Base-by-base conservation (phyloP, 495 filamentous ascomycete genomes). In the Aspergillus egyptiacus region DNA sequence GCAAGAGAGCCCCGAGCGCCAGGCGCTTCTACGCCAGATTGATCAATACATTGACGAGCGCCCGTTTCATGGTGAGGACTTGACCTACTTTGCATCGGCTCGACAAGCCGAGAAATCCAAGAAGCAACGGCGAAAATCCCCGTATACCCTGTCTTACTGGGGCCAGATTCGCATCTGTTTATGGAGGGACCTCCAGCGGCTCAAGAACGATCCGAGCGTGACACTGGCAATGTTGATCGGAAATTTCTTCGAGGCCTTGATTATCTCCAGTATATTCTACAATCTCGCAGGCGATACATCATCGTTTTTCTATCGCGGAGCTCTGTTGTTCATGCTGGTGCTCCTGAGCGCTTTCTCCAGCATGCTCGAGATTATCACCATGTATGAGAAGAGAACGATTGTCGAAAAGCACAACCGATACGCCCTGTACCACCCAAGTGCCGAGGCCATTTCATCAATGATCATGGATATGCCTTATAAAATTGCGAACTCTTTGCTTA, bases 221-320 rank as follows among this genome's bases (percentile, higher is more conserved):
- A 86, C 85, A 2, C 49, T 94, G n/a, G 79, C 79, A 2, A 72
- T 81, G 37, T 71, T 95, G 13, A 77, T 96, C 51, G 86, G 82
- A 38, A 93, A 96, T 60, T 74, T 80, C 46, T 69, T 82, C 54
- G 86, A 95, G 80, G 78, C 89, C 27, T 72, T 97, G 45, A 85
- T 97, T 61, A 83, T 96, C 59, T 81, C 84, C 34, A 87, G 81
- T 59, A 85, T 96, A 39, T 97, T 95, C 71, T 96, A 81, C 70
- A 86, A 95, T 54, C 63, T 95, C n/a, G 61, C 76, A 18, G 63
- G 54, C 1, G 71, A 73, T 23, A 89, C 88, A 5, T 58, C 63
- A 15, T 87, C 80, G 62, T 94, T 96, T 71, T 97, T 82, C 69
- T 79, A 81, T 55, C 79, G 88, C 39, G 89, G 87, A 41, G 87